Evolutionary conservation across 2,329 filamentous ascomycete genomes (phyloP).

Genomic region (Aquanectria penicillioides): DNA sequence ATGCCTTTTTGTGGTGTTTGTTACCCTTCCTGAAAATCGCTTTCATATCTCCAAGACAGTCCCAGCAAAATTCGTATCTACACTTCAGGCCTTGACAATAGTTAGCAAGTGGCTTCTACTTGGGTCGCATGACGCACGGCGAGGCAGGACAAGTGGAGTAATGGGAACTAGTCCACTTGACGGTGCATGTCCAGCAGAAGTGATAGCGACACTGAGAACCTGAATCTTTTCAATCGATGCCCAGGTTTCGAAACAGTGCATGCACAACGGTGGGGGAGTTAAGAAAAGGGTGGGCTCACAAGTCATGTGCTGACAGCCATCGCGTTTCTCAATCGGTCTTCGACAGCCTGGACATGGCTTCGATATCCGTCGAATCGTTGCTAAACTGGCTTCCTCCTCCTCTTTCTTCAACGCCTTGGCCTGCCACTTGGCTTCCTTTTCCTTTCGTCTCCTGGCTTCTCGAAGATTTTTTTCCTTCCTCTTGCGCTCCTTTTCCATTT

Average conservation of each 20-base stretch:
- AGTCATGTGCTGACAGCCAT: constrained; percentile 1
- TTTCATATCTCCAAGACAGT: not conserved
- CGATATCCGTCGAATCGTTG: not conserved
- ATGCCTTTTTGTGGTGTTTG: not conserved
- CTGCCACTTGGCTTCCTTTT: not conserved
- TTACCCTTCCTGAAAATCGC: not conserved
- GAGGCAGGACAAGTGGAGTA: not conserved
- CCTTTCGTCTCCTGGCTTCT: not conserved
- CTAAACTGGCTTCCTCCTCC: not conserved
- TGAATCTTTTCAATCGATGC: not conserved
- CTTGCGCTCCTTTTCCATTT: not conserved
- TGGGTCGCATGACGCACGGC: not conserved
- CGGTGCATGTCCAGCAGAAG: not conserved
- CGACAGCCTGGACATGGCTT: constrained; percentile 1
- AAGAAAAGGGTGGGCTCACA: not conserved
- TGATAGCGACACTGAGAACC: not conserved
- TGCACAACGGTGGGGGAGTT: too few species aligned
- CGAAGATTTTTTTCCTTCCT: not conserved
- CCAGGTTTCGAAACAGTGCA: not conserved
- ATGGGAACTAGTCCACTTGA: not conserved
- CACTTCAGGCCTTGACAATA: not conserved
- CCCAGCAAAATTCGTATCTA: not conserved
- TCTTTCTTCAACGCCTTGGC: not conserved
- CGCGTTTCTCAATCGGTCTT: not conserved
- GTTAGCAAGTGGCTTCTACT: not conserved